Conservation (phyloP, 768 basidiomycete genomes). For the Rhodotorula paludigena region DNA sequence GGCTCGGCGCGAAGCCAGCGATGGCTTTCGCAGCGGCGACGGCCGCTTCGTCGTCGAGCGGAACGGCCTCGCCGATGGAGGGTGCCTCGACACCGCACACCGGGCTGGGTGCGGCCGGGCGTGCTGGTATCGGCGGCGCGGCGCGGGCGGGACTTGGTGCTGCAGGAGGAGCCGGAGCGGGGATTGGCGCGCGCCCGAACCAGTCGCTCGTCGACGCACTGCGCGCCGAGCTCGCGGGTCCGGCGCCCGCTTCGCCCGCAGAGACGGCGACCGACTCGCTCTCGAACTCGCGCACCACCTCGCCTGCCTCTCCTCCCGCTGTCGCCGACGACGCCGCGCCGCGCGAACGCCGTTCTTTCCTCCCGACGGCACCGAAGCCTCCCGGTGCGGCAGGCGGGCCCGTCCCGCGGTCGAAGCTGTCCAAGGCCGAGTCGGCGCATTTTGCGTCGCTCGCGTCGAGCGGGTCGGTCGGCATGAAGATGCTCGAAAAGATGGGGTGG, state of each 20-base stretch:
- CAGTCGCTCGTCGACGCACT: constrained; percentile 22
- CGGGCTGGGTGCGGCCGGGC: constrained; percentile 8
- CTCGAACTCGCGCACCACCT: not conserved
- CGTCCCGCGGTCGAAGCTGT: constrained; percentile 54
- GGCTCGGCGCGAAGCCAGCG: not conserved
- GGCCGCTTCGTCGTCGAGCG: constrained; percentile 40
- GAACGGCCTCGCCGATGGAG: constrained; percentile 11
- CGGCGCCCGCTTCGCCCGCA: not conserved
- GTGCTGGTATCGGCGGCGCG: not conserved
- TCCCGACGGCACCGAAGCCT: constrained; percentile 44
- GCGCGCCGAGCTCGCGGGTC: constrained; percentile 8
- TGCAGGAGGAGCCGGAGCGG: no score
- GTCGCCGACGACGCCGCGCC: constrained; percentile 36
- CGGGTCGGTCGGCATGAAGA: constrained; percentile 73
- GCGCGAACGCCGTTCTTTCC: constrained; percentile 54
- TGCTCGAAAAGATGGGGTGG: constrained; percentile 97
- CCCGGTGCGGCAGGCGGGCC: constrained; percentile 38
- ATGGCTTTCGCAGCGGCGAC: constrained; percentile 47
- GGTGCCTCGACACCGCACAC: constrained; percentile 26
- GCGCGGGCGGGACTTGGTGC: no score
- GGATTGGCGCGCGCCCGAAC: constrained; percentile 6
- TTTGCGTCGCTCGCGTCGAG: constrained; percentile 63
- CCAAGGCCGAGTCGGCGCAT: constrained; percentile 66
- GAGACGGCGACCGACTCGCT: not conserved
- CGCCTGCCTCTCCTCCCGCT: constrained; percentile 47